These are phyloP conservation scores for Trametes cubensis DNA, from an alignment of 768 basidiomycete genomes.

Conservation along the genomic window DNA sequence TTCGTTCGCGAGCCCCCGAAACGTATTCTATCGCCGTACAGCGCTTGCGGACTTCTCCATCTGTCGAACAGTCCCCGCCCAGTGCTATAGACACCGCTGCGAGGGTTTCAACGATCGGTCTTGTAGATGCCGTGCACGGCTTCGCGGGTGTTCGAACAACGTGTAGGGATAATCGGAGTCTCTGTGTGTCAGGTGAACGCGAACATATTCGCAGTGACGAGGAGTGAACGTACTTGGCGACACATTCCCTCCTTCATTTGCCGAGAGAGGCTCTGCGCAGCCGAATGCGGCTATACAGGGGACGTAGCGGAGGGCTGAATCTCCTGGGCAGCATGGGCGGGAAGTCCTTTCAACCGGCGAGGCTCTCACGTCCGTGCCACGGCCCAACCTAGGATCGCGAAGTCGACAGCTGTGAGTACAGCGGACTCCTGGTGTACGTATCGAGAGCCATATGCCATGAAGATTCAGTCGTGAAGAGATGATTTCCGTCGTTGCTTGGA, in stretches of 20 bases:
- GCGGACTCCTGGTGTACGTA: too few relatives aligned
- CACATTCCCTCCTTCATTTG: background rate
- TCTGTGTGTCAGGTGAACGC: background rate
- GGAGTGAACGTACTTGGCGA: slow-evolving; percentile 1
- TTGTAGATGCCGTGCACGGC: background rate
- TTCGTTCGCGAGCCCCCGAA: background rate
- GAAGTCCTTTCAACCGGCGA: too few relatives aligned
- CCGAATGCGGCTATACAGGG: too few relatives aligned
- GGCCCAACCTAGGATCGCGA: too few relatives aligned
- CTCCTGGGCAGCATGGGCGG: too few relatives aligned
- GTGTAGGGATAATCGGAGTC: background rate
- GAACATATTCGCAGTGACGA: too few relatives aligned
- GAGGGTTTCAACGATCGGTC: background rate
- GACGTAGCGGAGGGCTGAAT: too few relatives aligned
- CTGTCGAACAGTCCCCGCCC: background rate
- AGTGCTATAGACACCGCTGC: background rate
- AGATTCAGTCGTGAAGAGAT: too few relatives aligned
- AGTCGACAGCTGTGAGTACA: too few relatives aligned
- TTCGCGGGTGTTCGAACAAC: background rate
- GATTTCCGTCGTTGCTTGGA: too few relatives aligned
- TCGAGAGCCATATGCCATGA: too few relatives aligned
- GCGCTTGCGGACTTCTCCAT: background rate
- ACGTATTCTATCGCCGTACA: background rate
- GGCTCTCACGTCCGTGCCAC: too few relatives aligned
- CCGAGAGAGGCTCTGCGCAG: background rate